Conservation (phyloP, 2,329 filamentous ascomycete genomes). For the Claviceps africana region DNA sequence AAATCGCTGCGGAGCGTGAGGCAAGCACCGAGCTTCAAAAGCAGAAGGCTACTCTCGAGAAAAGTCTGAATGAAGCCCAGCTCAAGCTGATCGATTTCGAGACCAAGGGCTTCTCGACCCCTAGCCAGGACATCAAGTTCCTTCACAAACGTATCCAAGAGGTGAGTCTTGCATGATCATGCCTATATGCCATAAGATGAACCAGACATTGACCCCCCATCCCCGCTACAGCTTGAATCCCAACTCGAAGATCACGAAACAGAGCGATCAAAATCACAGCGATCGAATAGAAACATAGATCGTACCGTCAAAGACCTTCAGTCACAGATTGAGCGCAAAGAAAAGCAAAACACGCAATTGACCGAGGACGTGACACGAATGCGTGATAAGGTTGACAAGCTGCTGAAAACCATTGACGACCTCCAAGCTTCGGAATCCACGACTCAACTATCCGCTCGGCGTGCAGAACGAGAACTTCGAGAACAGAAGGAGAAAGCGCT, state of each 20-base stretch:
- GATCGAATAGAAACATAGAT: constrained; percentile 83
- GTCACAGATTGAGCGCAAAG: constrained; percentile 79
- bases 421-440: constrained; percentile 76
- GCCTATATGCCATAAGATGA: constrained; percentile 9
- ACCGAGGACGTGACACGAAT: constrained; percentile 72
- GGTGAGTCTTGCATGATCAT: constrained; percentile 39
- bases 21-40: constrained; percentile 68
- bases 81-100: constrained; percentile 83
- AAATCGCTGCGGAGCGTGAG: constrained; percentile 77
- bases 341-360: constrained; percentile 71
- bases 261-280: constrained; percentile 65
- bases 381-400: constrained; percentile 80
- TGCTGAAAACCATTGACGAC: constrained; percentile 85
- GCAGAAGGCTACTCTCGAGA: constrained; percentile 81
- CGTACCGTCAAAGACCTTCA: constrained; percentile 88
- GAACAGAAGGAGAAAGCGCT: constrained; percentile 75
- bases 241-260: constrained; percentile 74
- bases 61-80: constrained; percentile 79
- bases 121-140: constrained; percentile 90
- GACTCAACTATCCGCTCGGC: constrained; percentile 65
- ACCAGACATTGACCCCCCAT: constrained; percentile 11
- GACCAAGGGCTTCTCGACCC: constrained; percentile 90
- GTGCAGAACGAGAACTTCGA: constrained; percentile 77
- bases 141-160: constrained; percentile 89
- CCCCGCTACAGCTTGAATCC: constrained; percentile 56